These are phyloP conservation scores for Acacia pycnantha DNA, from an alignment of 331 rosid genomes.

Conservation along the genomic window DNA sequence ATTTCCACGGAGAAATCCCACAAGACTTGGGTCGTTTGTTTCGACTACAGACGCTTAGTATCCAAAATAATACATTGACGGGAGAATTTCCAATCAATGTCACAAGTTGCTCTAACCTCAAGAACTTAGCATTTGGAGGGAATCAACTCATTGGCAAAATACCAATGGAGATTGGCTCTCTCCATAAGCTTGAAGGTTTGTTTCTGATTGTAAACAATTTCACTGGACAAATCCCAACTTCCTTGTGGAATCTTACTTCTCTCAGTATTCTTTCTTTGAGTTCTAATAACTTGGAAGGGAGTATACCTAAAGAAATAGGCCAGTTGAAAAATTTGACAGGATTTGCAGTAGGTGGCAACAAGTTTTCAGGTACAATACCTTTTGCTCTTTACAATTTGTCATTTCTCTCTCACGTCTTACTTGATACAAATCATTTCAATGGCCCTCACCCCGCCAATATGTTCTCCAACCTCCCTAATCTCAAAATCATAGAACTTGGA, in stretches of 20 bases:
- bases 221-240: background rate
- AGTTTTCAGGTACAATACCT: slow-evolving; percentile 20
- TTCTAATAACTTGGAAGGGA: background rate
- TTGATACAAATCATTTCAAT: background rate
- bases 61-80: accelerated
- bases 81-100: too few relatives aligned
- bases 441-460: slow-evolving; percentile 33
- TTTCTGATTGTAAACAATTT: accelerated
- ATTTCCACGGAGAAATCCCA: background rate
- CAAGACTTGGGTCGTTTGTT: background rate
- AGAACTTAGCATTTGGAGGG: too few relatives aligned
- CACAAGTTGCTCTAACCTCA: too few relatives aligned
- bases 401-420: background rate
- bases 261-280: background rate
- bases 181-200: background rate
- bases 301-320: background rate
- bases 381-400: slow-evolving; percentile 32
- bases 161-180: background rate
- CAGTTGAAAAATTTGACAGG: background rate
- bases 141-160: too few relatives aligned
- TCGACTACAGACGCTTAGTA: accelerated
- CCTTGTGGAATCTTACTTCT: background rate
- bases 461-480: slow-evolving; percentile 24
- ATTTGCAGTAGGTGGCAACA: accelerated
- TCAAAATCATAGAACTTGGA: background rate